Conservation (phyloP, 441 rosid species). For the Sinapis alba region DNA sequence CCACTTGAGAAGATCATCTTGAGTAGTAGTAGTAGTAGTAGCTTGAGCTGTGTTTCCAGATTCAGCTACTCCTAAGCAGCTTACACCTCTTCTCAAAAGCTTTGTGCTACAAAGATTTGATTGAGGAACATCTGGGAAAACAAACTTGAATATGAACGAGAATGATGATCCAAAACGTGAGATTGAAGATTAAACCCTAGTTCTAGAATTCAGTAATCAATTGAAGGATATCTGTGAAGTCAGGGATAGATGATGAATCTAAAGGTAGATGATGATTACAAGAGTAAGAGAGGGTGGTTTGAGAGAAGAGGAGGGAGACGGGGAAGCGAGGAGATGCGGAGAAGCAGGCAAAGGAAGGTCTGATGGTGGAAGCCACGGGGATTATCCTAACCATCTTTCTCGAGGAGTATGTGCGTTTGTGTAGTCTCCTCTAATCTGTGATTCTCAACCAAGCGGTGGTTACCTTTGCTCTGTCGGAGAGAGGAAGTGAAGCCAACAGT, state of each 20-base stretch:
- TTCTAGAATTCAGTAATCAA: not conserved
- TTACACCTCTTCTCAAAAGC: conserved; percentile 47
- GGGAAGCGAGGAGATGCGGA: conserved; percentile 44
- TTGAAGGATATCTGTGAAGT: not conserved
- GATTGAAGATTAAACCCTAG: too few species aligned
- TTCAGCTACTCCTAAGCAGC: conserved; percentile 44
- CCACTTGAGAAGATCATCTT: conserved; percentile 63
- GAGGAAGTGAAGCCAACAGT: conserved; percentile 31
- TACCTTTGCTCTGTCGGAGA: conserved; percentile 31
- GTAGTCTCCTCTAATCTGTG: conserved; percentile 4
- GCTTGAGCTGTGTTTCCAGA: conserved; percentile 63
- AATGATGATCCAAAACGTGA: too few species aligned
- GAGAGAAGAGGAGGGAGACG: conserved; percentile 40
- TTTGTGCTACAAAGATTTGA: too few species aligned
- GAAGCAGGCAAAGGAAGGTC: conserved; percentile 59
- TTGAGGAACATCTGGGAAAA: conserved; percentile 56
- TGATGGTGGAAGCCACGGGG: conserved; percentile 74
- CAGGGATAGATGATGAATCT: not conserved
- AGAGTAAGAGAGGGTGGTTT: conserved; percentile 44
- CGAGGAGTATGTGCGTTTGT: too few species aligned
- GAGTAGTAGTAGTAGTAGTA: conserved; percentile 55
- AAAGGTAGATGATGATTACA: conserved; percentile 30
- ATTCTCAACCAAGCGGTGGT: conserved; percentile 8
- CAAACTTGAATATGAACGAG: too few species aligned
- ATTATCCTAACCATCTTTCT: conserved; percentile 64